Conservation (phyloP, 1,139 yeast genomes). For the Lodderomyces metapsilosis region DNA sequence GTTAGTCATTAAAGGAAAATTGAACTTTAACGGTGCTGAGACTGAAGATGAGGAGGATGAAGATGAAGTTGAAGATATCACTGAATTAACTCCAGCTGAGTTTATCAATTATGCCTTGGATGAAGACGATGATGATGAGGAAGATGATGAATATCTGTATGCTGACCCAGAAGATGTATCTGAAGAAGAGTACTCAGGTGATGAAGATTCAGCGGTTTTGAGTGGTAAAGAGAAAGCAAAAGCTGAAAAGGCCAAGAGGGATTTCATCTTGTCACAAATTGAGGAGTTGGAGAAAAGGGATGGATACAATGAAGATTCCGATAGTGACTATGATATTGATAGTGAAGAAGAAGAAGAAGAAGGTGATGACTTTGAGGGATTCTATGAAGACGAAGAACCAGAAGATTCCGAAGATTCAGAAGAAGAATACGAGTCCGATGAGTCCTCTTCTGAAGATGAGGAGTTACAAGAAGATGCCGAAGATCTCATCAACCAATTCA, state of each 20-base stretch:
- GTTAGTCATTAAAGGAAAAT: slow-evolving; percentile 42
- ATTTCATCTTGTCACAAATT: slow-evolving; percentile 29
- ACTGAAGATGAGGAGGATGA: slow-evolving; percentile 14
- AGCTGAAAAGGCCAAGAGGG: slow-evolving; percentile 18
- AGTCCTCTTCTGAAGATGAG: slow-evolving; percentile 26
- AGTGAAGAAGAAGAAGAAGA: slow-evolving; percentile 21
- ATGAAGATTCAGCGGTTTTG: slow-evolving; percentile 20
- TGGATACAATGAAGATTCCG: slow-evolving; percentile 44
- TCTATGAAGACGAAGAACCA: slow-evolving; percentile 12
- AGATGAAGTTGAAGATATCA: slow-evolving; percentile 17
- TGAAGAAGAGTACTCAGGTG: slow-evolving; percentile 21
- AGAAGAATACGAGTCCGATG: slow-evolving; percentile 19
- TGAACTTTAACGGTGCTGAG: slow-evolving; percentile 31
- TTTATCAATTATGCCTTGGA: slow-evolving; percentile 6
- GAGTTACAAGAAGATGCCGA: slow-evolving; percentile 45
- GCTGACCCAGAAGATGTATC: slow-evolving; percentile 22
- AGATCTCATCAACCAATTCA: slow-evolving; percentile 38
- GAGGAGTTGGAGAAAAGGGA: slow-evolving; percentile 41
- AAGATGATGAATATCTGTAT: slow-evolving; percentile 31
- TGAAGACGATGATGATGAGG: slow-evolving; percentile 15
- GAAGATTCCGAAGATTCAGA: slow-evolving; percentile 13
- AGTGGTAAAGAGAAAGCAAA: slow-evolving; percentile 14
- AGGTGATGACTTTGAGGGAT: slow-evolving; percentile 16
- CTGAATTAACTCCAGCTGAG: slow-evolving; percentile 5
- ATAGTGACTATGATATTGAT: slow-evolving; percentile 27